Evolutionary conservation across 495 filamentous ascomycete species (phyloP).

Genomic region (Chaetomium cochliodes): DNA sequence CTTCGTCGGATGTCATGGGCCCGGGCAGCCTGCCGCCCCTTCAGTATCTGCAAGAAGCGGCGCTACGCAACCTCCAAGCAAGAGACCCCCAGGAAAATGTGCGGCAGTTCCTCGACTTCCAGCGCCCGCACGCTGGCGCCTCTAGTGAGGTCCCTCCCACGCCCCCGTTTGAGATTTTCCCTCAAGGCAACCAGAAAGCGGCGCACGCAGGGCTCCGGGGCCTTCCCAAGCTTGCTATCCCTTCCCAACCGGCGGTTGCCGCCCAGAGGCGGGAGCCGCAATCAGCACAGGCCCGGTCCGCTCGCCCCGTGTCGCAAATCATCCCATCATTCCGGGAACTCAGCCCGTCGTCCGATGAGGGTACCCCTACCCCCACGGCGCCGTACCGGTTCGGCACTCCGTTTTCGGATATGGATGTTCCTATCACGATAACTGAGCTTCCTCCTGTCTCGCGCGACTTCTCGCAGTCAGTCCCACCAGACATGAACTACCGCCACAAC

Average conservation of each 20-base stretch:
- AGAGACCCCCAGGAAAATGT: conserved; percentile 91
- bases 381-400: conserved; percentile 76
- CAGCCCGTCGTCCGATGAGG: conserved; percentile 49
- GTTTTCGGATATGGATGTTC: conserved; percentile 86
- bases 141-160: conserved; percentile 57
- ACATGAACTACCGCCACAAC: conserved; percentile 71
- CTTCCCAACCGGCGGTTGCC: conserved; percentile 26
- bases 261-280: conserved; percentile 24
- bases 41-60: conserved; percentile 66
- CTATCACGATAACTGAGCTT: conserved; percentile 68
- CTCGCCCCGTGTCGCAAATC: conserved; percentile 34
- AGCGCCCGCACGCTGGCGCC: conserved; percentile 54
- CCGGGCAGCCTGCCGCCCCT: conserved; percentile 59
- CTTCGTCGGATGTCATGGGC: conserved; percentile 86
- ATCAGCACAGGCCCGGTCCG: conserved; percentile 31
- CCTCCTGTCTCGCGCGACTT: conserved; percentile 67
- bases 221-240: conserved; percentile 61
- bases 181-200: conserved; percentile 21
- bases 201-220: conserved; percentile 52
- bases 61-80: conserved; percentile 61
- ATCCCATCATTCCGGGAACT: conserved; percentile 55
- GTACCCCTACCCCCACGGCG: conserved; percentile 50
- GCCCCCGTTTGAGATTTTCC: conserved; percentile 54
- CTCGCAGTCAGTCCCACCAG: conserved; percentile 88
- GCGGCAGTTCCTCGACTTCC: conserved; percentile 79